Percentiles rank a stretch among this genome's conserved stretches.
phyloP scores from a whole-genome alignment of 106 monocot species.

The Alisma plantagoaquatica region DNA sequence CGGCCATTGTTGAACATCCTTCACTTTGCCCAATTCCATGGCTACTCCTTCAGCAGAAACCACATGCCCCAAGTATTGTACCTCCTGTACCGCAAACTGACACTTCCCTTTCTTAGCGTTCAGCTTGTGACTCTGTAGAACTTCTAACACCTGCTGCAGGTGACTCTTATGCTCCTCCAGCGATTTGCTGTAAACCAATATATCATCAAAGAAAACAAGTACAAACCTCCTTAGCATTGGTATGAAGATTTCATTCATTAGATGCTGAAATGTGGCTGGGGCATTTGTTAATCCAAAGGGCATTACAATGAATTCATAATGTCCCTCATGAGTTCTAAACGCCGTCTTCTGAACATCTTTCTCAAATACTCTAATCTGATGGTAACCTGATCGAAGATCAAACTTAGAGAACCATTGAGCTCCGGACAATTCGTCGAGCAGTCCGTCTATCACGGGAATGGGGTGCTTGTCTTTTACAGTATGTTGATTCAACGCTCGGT shows the following conservation, averaged over 20 bases:
- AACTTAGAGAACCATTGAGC: background rate
- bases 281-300: conserved; percentile 9
- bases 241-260: conserved; percentile 10
- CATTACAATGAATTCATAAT: conserved; percentile 4
- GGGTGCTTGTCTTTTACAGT: background rate
- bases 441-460: background rate
- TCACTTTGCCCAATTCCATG: background rate
- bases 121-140: background rate
- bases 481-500: background rate
- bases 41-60: background rate
- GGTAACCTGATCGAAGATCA: background rate
- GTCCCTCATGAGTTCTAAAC: background rate
- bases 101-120: background rate
- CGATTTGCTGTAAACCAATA: conserved; percentile 2
- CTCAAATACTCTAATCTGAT: background rate
- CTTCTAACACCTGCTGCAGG: background rate
- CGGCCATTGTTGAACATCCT: background rate
- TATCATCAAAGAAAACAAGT: conserved; percentile 9
- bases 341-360: background rate
- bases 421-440: conserved; percentile 1
- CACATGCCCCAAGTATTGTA: conserved; percentile 5
- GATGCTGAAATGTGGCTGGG: background rate
- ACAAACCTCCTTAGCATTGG: background rate
- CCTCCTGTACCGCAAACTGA: background rate
- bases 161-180: background rate